Evolutionary conservation across 176 grass and related monocot genomes (phyloP), one percentile per base, ranked within the genome.

Genomic region (Poa annua): DNA sequence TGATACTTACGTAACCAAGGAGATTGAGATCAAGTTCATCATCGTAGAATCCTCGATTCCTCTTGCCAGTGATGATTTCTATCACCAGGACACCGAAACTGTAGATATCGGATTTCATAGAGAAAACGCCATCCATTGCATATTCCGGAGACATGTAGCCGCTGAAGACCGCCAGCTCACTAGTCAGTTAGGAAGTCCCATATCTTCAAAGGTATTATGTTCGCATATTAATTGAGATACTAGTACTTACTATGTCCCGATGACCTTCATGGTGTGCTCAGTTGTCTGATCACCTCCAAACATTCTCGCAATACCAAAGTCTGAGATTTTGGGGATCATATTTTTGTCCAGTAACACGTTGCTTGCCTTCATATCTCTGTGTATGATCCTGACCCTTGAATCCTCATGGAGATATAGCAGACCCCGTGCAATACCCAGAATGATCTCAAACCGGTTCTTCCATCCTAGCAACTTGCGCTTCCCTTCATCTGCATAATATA

Each of bases 351-450:
- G 22, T 6, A 60, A 6, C 77, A 79, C 77, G 19, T 79, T 79
- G 60, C 77, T 66, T 50, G 77, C 70, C 45, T 74, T 74, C 70
- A 74, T 29, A 50, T 74, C 70, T 24, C 70, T 74, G 8, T 74
- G 70, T 25, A 79, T 79, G 77, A 79, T 79, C 59, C 77, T 65
- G 57, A 79, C 59, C 9, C 77, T 65, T 7, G 77, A 79, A 11
- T 79, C 77, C 29, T 79, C 77, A 3, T 79, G 77, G 3, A 79
- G 77, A 65, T 79, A 79, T 0, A 48, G 77, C 6, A 79, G 77
- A 1, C 77, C 77, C 9, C 77, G 9, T 20, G 77, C 77, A n/a
- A 64, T 79, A 2, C 77, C 77, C 3, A 79, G 8, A 3, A 79
- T 65, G 57, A 79, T 79, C 2, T 79, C 77, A 49, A 64, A 65